Evolutionary conservation across 208 protist genomes (phyloP).

Genomic region (Trypanosoma rangeli): DNA sequence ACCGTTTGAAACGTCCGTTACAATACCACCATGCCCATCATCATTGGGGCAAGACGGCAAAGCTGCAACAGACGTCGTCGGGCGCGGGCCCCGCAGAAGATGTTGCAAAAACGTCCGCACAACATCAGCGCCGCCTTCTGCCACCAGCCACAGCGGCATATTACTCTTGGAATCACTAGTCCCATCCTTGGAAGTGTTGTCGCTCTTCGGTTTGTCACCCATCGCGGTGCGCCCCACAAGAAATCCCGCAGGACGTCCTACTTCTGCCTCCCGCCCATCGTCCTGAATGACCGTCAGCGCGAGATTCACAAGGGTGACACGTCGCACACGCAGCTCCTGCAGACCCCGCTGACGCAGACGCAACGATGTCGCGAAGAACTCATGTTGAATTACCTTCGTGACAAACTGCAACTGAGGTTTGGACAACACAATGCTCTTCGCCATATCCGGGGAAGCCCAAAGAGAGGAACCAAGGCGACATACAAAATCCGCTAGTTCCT

Average conservation of each 20-base stretch:
- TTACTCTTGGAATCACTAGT: neutral
- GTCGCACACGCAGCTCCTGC: conserved; percentile 49
- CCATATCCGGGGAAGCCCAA: conserved; percentile 27
- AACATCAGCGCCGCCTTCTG: conserved; percentile 30
- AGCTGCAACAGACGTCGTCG: neutral
- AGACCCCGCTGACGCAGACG: conserved; percentile 31
- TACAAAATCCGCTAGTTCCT: conserved; percentile 62
- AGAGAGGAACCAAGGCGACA: conserved; percentile 58
- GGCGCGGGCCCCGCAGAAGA: neutral
- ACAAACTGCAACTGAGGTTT: conserved; percentile 25
- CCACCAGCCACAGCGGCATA: conserved; percentile 28
- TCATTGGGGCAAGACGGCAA: neutral
- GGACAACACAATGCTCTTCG: conserved; percentile 29
- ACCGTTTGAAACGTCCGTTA: neutral
- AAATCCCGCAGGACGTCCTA: conserved; percentile 31
- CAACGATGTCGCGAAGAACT: conserved; percentile 27
- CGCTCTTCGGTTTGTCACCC: conserved; percentile 9
- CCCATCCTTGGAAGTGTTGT: neutral
- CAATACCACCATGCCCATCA: neutral
- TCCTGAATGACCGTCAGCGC: conserved; percentile 26
- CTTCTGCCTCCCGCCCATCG: conserved; percentile 24
- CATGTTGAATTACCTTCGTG: conserved; percentile 16
- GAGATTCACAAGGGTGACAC: conserved; percentile 1
- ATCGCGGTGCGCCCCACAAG: conserved; percentile 16
- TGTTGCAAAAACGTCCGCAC: conserved; percentile 19